phyloP scores from a whole-genome alignment of 2,329 filamentous ascomycete species.

The Aureobasidium sp. region DNA sequence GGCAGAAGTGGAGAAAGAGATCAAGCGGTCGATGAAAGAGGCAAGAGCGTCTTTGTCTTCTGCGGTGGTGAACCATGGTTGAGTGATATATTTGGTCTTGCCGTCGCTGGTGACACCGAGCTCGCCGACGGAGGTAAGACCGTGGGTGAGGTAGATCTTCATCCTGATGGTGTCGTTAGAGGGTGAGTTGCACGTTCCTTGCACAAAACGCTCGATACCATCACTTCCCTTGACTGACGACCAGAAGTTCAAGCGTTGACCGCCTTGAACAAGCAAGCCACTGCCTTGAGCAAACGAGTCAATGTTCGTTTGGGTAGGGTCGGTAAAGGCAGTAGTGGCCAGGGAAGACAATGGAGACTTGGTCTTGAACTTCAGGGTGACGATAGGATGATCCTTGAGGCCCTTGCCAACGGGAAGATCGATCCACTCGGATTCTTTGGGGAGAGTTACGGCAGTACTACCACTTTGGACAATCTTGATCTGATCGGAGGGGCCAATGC shows the following conservation, averaged over 20 bases:
- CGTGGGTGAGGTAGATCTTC: constrained; percentile 52
- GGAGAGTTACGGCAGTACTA: constrained; percentile 15
- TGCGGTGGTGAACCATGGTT: constrained; percentile 47
- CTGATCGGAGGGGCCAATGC: constrained; percentile 42
- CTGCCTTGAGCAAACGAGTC: constrained; percentile 38
- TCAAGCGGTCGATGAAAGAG: constrained; percentile 41
- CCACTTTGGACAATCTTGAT: constrained; percentile 21
- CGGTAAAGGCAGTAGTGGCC: constrained; percentile 40
- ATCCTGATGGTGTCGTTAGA: constrained; percentile 44
- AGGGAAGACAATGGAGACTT: constrained; percentile 38
- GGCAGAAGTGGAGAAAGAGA: constrained; percentile 36
- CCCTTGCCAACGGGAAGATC: constrained; percentile 24
- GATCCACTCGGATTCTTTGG: constrained; percentile 27
- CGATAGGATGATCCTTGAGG: constrained; percentile 46
- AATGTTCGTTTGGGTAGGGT: constrained; percentile 43
- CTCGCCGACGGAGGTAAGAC: constrained; percentile 42
- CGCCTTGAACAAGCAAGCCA: constrained; percentile 28
- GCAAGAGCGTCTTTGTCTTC: constrained; percentile 33
- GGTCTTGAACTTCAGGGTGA: constrained; percentile 45
- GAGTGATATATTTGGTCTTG: constrained; percentile 39
- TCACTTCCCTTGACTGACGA: constrained; percentile 49
- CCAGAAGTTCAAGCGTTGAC: constrained; percentile 50
- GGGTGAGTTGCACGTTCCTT: constrained; percentile 41
- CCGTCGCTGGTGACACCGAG: constrained; percentile 28
- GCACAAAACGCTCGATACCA: constrained; percentile 40